Evolutionary conservation across 768 basidiomycete genomes (phyloP).

Genomic region (Suillus subalutaceus): DNA sequence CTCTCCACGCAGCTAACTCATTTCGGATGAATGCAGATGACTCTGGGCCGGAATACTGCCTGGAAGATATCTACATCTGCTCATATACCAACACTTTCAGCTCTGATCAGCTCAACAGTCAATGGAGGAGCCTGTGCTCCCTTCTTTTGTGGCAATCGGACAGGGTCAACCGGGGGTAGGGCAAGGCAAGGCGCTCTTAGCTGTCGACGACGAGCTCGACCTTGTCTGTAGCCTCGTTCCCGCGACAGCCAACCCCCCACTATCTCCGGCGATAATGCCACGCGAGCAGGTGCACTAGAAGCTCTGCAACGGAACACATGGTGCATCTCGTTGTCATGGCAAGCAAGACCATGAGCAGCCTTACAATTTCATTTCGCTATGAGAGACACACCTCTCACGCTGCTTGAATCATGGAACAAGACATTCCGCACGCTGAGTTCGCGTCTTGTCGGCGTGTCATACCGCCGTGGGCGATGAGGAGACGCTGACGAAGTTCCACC

Average conservation of each 20-base stretch:
- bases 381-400: not conserved
- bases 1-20: constrained; percentile 7
- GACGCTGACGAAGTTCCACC: not conserved
- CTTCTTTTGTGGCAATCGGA: not conserved
- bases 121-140: not conserved
- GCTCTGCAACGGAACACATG: constrained; percentile 10
- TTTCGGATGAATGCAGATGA: not conserved
- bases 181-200: not conserved
- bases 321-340: constrained; percentile 24
- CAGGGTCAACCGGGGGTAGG: not conserved
- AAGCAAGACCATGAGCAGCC: not conserved
- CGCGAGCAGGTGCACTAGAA: not conserved
- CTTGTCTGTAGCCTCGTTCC: not conserved
- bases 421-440: not conserved
- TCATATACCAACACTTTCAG: not conserved
- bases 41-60: not conserved
- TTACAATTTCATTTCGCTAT: not conserved
- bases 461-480: not conserved
- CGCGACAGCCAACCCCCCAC: not conserved
- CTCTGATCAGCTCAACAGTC: not conserved
- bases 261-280: constrained; percentile 6
- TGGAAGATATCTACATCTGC: not conserved
- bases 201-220: not conserved
- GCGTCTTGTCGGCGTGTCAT: not conserved
- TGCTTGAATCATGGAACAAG: not conserved